Evolutionary conservation across 345 rosid species (phyloP), one percentile per base, ranked within the genome.

Genomic region (Syzygium aromaticum): DNA sequence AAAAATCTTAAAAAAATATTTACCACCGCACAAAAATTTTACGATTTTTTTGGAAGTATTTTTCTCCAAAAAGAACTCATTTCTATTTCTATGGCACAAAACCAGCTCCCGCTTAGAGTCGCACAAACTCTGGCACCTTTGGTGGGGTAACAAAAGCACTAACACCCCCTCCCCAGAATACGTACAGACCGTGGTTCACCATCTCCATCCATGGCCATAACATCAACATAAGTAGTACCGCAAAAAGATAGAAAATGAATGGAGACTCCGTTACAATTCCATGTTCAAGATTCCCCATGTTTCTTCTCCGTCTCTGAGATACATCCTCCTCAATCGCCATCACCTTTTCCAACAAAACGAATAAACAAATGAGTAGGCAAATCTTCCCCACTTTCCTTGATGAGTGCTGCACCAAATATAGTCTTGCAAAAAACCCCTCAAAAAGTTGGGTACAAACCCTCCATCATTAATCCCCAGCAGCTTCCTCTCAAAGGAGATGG

Each of bases 111-210:
- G 84, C 33, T 28, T 64, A 84, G 56, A 84, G 85, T 27, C 56
- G 59, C 52, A 84, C 13, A 33, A 12, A 8, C 49, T 73, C 80
- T 23, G 46, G 49, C 49, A 17, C 49, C 11, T 85, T 88, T 86
- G 59, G 92, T 90, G 92, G 94, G 93, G 90, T 86, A 86, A 57
- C 85, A 87, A 89, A 52, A 64, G 91, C 93, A 91, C 91, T 40
- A 40, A 33, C 38, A 33, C 38, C 56, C 28, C 27, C 77, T 16
- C 40, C 3, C 5, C 13, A 56, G 54, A 73, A 23, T 73, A 73
- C 80, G 80, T 33, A 19, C 80, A 17, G 80, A 63, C 57, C 84
- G 63, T 78, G 86, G 89, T 85, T 91, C 93, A 87, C 89, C 88
- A 83, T 77, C 87, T 84, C 61, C 88, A 84, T 67, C 84, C 56